Base-by-base conservation (phyloP, 192 early-diverging fungal species). In the Paraglomus occultum region DNA sequence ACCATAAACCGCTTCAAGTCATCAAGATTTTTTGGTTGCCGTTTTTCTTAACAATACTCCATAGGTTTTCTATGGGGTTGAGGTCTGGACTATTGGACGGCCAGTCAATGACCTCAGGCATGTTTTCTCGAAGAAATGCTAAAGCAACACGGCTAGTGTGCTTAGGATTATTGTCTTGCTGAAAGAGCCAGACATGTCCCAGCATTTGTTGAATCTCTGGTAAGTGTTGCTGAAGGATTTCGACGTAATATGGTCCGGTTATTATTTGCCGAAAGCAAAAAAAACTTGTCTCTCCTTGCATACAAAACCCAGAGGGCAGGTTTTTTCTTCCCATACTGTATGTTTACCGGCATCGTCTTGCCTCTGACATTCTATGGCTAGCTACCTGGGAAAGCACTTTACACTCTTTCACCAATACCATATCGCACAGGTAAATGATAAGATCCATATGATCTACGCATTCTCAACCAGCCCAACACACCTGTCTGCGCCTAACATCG, bases 251-350 rank as follows among this genome's bases (percentile, higher is more conserved):
- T 51, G 49, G 6, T 17, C 48, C 63, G 12, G 49, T 31, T 0
- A 65, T 65, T 23, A 65, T 65, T 51, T 46, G 12, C 22, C 14
- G 11, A 62, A 62, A 62, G n/a, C 60, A 62, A 62, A 62, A 62
- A 22, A 62, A 44, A 17, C 44, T 62, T 15, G 60, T 46, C 48
- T 62, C 45, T 2, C 60, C 44, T 62, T 14, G 17, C 14, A 51
- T 38, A 49, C 48, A 51, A 65, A 65, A 65, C 40, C 31, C 49
- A 65, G n/a, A n/a, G n/a, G n/a, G n/a, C n/a, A n/a, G n/a, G n/a
- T n/a, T n/a, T n/a, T n/a, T n/a, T n/a, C n/a, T n/a, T n/a, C n/a
- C n/a, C n/a, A n/a, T n/a, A n/a, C n/a, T n/a, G n/a, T n/a, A n/a
- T n/a, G n/a, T n/a, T n/a, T n/a, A n/a, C n/a, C 31, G 31, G 3